Evolutionary conservation across 768 basidiomycete genomes (phyloP).

Genomic region (Panellus pusillus): DNA sequence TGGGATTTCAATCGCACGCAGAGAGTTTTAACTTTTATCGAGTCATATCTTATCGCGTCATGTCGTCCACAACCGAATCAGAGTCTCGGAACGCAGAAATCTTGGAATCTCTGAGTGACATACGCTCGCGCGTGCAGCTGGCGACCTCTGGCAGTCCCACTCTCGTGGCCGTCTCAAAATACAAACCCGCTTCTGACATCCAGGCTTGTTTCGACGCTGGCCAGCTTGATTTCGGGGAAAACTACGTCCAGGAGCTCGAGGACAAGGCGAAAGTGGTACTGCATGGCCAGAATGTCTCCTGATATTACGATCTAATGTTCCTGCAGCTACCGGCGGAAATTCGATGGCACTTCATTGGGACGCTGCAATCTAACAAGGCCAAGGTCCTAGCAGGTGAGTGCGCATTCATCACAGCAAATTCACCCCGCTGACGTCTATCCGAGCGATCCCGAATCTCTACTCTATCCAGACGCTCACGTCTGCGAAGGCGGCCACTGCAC

Average conservation of each 20-base stretch:
- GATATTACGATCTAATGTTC: neutral
- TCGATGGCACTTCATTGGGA: constrained; percentile 96
- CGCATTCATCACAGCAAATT: neutral
- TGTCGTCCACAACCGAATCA: neutral
- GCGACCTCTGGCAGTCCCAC: constrained; percentile 29
- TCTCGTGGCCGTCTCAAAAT: constrained; percentile 92
- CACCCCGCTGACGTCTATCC: neutral
- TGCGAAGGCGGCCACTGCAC: constrained; percentile 71
- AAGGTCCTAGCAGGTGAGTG: constrained; percentile 79
- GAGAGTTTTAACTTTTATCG: no score
- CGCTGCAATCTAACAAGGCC: constrained; percentile 90
- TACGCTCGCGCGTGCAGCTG: constrained; percentile 47
- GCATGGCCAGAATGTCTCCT: constrained; percentile 1
- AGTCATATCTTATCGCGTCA: no score
- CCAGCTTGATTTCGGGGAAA: constrained; percentile 94
- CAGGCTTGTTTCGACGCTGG: constrained; percentile 77
- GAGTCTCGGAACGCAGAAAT: constrained; percentile 50
- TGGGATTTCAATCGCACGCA: no score
- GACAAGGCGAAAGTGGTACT: constrained; percentile 78
- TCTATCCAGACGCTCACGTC: constrained; percentile 86
- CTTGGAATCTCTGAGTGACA: constrained; percentile 49
- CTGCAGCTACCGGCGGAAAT: constrained; percentile 78
- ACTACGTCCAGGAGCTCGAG: constrained; percentile 91
- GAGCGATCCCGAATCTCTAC: constrained; percentile 87
- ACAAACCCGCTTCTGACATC: constrained; percentile 88